Percentiles rank a stretch among this genome's conserved stretches.
phyloP scores from a whole-genome alignment of 2,329 filamentous ascomycete genomes.

The Penicillium sp. region DNA sequence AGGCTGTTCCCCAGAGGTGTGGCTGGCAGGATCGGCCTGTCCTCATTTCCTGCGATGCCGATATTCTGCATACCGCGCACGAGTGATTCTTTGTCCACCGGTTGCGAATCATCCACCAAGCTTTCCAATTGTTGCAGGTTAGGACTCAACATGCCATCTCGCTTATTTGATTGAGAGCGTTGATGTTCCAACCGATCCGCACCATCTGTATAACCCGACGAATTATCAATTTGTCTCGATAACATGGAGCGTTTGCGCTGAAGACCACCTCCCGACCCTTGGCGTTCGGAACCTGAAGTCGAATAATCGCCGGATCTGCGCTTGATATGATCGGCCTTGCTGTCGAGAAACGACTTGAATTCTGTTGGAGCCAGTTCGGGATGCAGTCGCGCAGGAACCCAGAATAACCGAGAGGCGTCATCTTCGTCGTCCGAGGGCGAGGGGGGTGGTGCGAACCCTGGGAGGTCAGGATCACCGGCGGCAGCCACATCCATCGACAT shows the following conservation, averaged over 20 bases:
- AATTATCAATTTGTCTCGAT: constrained; percentile 81
- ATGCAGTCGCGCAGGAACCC: constrained; percentile 92
- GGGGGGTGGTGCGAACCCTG: constrained; percentile 43
- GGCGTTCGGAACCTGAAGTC: constrained; percentile 53
- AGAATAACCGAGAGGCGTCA: constrained; percentile 83
- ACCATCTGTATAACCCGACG: constrained; percentile 74
- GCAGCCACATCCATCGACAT: constrained; percentile 90
- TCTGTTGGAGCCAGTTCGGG: constrained; percentile 93
- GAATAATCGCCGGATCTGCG: constrained; percentile 72
- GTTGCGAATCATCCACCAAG: constrained; percentile 75
- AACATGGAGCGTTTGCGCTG: constrained; percentile 93
- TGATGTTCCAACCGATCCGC: constrained; percentile 75
- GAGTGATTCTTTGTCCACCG: constrained; percentile 61
- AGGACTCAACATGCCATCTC: constrained; percentile 55
- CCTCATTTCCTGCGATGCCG: constrained; percentile 54
- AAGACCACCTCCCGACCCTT: constrained; percentile 58
- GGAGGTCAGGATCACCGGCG: constrained; percentile 57
- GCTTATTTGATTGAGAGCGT: constrained; percentile 57
- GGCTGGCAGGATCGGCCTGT: constrained; percentile 81
- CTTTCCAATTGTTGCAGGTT: constrained; percentile 70
- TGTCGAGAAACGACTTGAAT: constrained; percentile 95
- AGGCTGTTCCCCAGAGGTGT: constrained; percentile 72
- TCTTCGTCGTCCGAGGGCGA: constrained; percentile 65
- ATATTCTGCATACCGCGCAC: constrained; percentile 42
- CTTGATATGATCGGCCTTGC: constrained; percentile 84